Conservation (phyloP, 441 rosid genomes). For the Erodium trifolium region DNA sequence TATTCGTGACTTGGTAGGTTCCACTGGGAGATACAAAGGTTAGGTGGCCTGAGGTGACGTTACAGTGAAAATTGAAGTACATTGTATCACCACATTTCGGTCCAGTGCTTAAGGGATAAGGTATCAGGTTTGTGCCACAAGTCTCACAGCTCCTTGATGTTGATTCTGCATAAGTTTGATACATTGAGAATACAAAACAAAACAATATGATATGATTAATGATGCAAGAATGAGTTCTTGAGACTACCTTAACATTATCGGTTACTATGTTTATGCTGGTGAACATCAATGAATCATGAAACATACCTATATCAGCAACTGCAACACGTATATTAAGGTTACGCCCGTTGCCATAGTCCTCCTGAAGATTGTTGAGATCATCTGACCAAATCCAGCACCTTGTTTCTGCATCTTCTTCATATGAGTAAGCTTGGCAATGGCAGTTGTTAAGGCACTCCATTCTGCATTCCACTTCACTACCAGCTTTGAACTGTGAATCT, state of each 20-base stretch:
- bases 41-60: slow-evolving; percentile 37
- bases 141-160: slow-evolving; percentile 36
- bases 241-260: not conserved
- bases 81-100: slow-evolving; percentile 46
- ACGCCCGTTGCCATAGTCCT: slow-evolving; percentile 35
- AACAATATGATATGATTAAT: not conserved
- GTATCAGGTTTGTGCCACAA: slow-evolving; percentile 45
- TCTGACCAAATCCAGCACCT: slow-evolving; percentile 63
- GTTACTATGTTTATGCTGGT: not conserved
- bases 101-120: slow-evolving; percentile 62
- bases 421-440: slow-evolving; percentile 48
- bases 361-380: slow-evolving; percentile 37
- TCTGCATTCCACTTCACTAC: slow-evolving; percentile 37
- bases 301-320: slow-evolving; percentile 37
- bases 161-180: slow-evolving; percentile 31
- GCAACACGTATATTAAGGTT: slow-evolving; percentile 37
- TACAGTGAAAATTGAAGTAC: slow-evolving; percentile 44
- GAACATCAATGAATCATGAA: slow-evolving; percentile 6
- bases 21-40: slow-evolving; percentile 29
- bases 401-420: slow-evolving; percentile 15
- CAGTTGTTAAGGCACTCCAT: slow-evolving; percentile 39
- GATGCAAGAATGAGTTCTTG: not conserved
- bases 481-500: slow-evolving; percentile 33
- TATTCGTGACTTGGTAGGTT: slow-evolving; percentile 34
- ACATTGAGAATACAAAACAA: not conserved